Conservation (phyloP, 75 land plant genomes). For the Cunninghamia lanceolata region DNA sequence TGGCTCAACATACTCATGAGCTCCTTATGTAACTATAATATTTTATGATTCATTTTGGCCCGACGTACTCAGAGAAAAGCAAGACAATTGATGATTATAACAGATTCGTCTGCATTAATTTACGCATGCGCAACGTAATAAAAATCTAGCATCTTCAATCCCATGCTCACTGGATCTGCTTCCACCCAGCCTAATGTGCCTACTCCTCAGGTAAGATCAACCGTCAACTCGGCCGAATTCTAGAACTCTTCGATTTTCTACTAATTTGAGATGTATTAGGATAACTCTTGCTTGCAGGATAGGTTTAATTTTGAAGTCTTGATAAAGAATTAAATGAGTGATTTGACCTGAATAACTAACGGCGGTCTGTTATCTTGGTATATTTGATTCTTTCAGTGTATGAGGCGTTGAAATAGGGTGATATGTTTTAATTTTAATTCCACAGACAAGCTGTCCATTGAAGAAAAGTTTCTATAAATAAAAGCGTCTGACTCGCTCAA, state of each 20-base stretch:
- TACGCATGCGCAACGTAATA: background rate
- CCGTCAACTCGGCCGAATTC: no score
- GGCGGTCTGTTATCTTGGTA: no score
- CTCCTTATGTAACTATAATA: no score
- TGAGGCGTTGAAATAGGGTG: background rate
- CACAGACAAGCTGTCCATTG: no score
- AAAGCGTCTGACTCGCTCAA: background rate
- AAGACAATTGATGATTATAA: background rate
- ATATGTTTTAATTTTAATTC: no score
- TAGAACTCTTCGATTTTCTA: no score
- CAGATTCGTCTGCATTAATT: background rate
- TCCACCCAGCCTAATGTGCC: background rate
- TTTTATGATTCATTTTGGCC: no score
- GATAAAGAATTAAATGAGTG: background rate
- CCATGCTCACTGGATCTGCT: background rate
- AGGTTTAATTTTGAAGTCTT: background rate
- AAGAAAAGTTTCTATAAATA: background rate
- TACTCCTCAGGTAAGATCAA: background rate
- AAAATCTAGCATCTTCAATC: background rate
- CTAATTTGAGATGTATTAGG: no score
- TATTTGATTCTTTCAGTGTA: no score
- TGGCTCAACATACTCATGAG: no score
- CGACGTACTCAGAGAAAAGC: background rate
- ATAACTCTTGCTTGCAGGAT: no score
- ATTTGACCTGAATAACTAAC: background rate